These are phyloP conservation scores for Fraxinus dipetala DNA, from an alignment of 305 asterid genomes.

Conservation along the genomic window DNA sequence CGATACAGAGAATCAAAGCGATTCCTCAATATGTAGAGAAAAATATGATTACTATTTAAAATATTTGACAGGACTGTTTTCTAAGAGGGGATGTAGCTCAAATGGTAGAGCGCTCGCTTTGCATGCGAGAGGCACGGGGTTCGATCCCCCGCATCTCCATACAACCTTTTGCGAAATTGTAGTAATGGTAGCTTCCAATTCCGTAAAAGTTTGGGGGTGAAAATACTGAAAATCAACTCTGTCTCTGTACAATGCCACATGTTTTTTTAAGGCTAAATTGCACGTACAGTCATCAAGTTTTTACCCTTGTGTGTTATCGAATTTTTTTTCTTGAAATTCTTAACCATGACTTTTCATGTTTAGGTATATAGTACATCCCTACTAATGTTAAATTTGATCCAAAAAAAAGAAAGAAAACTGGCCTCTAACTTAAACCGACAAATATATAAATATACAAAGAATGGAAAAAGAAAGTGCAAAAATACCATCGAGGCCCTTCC, in stretches of 20 bases:
- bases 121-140: constrained; percentile 89
- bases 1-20: not conserved
- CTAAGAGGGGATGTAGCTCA: constrained; percentile 83
- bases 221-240: too few relatives aligned
- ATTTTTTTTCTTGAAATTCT: not conserved
- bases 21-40: not conserved
- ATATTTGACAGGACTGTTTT: too few relatives aligned
- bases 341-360: not conserved
- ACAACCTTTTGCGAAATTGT: not conserved
- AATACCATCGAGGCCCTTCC: too few relatives aligned
- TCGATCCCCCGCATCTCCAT: constrained; percentile 30
- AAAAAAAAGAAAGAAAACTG: too few relatives aligned
- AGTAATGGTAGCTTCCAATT: too few relatives aligned
- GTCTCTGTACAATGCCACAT: too few relatives aligned
- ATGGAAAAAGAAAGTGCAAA: too few relatives aligned
- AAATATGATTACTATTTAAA: too few relatives aligned
- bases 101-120: constrained; percentile 99
- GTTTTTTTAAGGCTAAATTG: not conserved
- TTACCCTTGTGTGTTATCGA: not conserved
- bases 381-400: not conserved
- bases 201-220: too few relatives aligned
- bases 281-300: not conserved
- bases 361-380: not conserved
- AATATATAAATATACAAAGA: too few relatives aligned
- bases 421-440: too few relatives aligned